Conservation (phyloP, 2,329 filamentous ascomycete species). For the Fusarium fujikuroi region DNA sequence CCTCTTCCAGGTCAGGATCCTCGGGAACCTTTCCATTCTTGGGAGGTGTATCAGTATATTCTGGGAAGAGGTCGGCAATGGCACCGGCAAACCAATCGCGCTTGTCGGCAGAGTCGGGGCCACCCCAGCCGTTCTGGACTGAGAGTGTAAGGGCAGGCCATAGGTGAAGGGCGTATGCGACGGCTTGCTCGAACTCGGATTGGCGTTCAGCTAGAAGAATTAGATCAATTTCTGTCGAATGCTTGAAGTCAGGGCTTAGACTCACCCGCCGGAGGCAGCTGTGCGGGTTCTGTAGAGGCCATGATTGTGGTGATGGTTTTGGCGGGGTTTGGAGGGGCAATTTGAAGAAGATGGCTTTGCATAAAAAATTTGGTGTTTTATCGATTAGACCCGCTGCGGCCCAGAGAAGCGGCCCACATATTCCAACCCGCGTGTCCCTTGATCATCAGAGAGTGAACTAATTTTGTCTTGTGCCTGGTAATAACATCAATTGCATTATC, state of each 20-base stretch:
- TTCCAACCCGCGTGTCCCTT: neutral
- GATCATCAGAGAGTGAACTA: neutral
- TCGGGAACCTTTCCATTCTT: constrained; percentile 48
- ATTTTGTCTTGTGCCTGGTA: neutral
- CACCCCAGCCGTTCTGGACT: constrained; percentile 88
- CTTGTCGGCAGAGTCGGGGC: constrained; percentile 83
- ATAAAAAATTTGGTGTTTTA: constrained; percentile 47
- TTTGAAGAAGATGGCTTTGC: constrained; percentile 31
- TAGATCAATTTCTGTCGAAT: neutral
- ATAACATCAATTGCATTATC: neutral
- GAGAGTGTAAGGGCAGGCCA: constrained; percentile 92
- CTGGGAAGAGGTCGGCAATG: constrained; percentile 81
- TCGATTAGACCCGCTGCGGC: constrained; percentile 2
- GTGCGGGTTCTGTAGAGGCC: constrained; percentile 46
- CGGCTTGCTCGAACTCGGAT: constrained; percentile 82
- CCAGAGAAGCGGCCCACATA: constrained; percentile 8
- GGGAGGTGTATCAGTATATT: constrained; percentile 63
- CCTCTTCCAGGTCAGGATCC: constrained; percentile 77
- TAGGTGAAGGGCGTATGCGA: constrained; percentile 84
- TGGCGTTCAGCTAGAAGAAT: constrained; percentile 62
- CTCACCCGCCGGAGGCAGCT: constrained; percentile 49
- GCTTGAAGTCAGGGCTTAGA: neutral
- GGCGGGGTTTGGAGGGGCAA: constrained; percentile 49
- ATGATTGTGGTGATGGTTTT: constrained; percentile 40
- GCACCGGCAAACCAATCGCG: constrained; percentile 96